Conservation (phyloP, 257 asterid species). For the Cynanchum wilfordii region DNA sequence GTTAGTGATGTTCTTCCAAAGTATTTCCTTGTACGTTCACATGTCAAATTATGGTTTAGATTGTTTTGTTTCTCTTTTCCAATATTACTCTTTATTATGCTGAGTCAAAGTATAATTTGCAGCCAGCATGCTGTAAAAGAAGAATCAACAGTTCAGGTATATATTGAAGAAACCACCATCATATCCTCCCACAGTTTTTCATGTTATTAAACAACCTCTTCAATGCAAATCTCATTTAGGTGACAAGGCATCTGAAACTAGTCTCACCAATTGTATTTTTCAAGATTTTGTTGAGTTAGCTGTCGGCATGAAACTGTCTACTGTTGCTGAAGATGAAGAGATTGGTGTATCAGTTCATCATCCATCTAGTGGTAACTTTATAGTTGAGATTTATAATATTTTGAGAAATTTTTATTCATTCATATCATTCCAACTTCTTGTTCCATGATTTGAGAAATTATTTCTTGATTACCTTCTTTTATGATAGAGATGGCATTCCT, state of each 20-base stretch:
- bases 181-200: background rate
- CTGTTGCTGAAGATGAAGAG: conserved; percentile 43
- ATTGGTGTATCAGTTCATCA: conserved; percentile 43
- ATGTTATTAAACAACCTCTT: background rate
- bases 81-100: background rate
- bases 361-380: conserved; percentile 71
- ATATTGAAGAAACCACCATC: conserved; percentile 4
- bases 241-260: conserved; percentile 35
- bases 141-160: conserved; percentile 53
- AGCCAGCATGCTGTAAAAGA: conserved; percentile 68
- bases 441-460: background rate
- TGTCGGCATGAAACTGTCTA: conserved; percentile 59
- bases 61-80: background rate
- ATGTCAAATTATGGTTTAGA: background rate
- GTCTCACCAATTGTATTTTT: conserved; percentile 54
- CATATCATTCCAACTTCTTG: background rate
- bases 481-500: background rate
- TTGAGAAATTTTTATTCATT: conserved; percentile 1
- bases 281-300: conserved; percentile 63
- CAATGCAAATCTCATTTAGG: conserved; percentile 29
- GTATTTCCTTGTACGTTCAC: background rate
- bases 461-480: background rate
- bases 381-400: conserved; percentile 1
- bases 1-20: conserved; percentile 5
- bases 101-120: conserved; percentile 21